These are phyloP conservation scores for Cnidoscolus chayamansa DNA, from an alignment of 441 rosid species.

Conservation along the genomic window DNA sequence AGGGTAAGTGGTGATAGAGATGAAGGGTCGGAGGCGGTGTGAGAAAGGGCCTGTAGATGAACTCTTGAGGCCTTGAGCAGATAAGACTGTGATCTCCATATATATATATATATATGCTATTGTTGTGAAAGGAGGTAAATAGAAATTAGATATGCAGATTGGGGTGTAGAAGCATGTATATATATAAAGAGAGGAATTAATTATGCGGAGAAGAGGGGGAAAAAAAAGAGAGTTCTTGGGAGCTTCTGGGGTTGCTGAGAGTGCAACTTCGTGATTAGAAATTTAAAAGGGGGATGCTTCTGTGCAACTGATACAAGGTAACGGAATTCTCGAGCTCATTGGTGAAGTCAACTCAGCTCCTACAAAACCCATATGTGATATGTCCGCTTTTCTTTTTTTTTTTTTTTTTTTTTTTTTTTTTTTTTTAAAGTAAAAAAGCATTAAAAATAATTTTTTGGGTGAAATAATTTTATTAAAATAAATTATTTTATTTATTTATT, in stretches of 20 bases:
- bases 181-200: neutral
- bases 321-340: neutral
- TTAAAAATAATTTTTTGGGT: too few species aligned
- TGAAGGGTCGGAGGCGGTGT: slow-evolving; percentile 48
- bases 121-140: neutral
- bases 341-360: neutral
- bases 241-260: slow-evolving; percentile 9
- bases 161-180: neutral
- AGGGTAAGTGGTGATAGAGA: slow-evolving; percentile 39
- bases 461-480: too few species aligned
- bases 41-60: slow-evolving; percentile 27
- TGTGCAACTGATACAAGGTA: slow-evolving; percentile 1
- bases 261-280: slow-evolving; percentile 12
- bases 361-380: neutral
- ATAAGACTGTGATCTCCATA: slow-evolving; percentile 54
- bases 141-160: neutral
- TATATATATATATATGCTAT: too few species aligned
- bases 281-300: slow-evolving; percentile 18
- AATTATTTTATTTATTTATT: too few species aligned
- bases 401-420: too few species aligned
- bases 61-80: slow-evolving; percentile 51
- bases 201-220: too few species aligned
- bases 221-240: slow-evolving; percentile 14
- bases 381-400: too few species aligned
- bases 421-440: too few species aligned